Base-by-base conservation (phyloP, 768 basidiomycete genomes). In the Mycena galericulata region DNA sequence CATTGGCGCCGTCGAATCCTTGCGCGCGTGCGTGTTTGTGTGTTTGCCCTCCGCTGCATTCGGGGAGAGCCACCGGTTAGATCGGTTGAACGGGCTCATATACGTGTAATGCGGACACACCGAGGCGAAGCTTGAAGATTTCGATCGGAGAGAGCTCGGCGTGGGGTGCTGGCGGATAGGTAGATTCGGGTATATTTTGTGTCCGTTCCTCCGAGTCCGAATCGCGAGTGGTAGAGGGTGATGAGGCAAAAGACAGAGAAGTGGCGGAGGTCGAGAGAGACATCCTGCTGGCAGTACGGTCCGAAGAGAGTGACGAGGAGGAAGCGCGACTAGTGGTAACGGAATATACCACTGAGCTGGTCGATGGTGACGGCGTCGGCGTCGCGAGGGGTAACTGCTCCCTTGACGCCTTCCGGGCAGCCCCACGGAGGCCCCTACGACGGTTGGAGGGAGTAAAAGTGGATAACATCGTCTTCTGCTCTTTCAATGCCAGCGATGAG, bases 91-190 rank as follows among this genome's bases (percentile, higher is more conserved):
- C 2, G 7, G 47, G 49, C 30, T 17, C 15, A 15, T 27, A 20
- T n/a, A 17, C 2, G 17, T 32, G 2, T 1, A 7, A 36, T 6
- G 12, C 20, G n/a, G 14, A 32, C 60, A 46, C 51, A 68, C 67
- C 54, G 2, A 62, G 46, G 18, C 59, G 58, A 24, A 56, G 27
- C 36, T 43, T 62, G 46, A 67, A 57, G 10, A 57, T 32, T 17
- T 67, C 66, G 11, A 67, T 49, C 8, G 66, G 53, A 22, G 66
- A 67, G 18, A n/a, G n/a, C n/a, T n/a, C n/a, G n/a, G n/a, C n/a
- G n/a, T n/a, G n/a, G n/a, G n/a, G n/a, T n/a, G n/a, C n/a, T n/a
- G n/a, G n/a, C n/a, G n/a, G n/a, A n/a, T n/a, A n/a, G n/a, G 34
- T 14, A 36, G 34, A 14, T 36, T 24, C 36, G 30, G 14, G 34